Base-by-base conservation (phyloP, 345 rosid genomes). In the Sisymbrium altissimum region DNA sequence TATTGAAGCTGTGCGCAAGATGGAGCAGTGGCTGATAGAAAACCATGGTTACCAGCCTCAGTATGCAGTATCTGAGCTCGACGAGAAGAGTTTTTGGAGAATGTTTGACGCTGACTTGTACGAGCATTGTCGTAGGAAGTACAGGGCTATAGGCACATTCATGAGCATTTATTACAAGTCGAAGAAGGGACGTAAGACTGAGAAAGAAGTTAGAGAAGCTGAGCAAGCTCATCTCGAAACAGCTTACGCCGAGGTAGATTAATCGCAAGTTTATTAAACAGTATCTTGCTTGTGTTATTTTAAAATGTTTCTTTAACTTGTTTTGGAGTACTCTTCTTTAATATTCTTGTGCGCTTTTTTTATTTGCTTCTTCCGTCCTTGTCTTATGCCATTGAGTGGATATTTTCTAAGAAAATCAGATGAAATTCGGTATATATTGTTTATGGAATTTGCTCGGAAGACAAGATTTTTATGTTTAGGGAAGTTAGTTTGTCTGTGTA, bases 131-230 rank as follows among this genome's bases (percentile, higher is more conserved):
- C 83, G 98, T 78, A 87, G 35, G 81, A 93, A 81, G 81, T 93
- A 93, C 19, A 81, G 79, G 59, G 97, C 98, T 0, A 86, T 93
- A 27, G 93, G 98, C 36, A 90, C 91, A 6, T 93, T 93, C 90
- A 93, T 90, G 97, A 87, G 90, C 9, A 85, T 93, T 46, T 93
- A 93, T 77, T 93, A 90, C 90, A 93, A 90, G 83, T 87, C 79
- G 23, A 93, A 93, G 89, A 93, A 90, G 74, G 98, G 98, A 41
- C 84, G 88, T 82, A 93, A 93, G 90, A 90, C 92, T 0, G 98
- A 93, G 86, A 90, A 88, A 77, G 98, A 93, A 81, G 98, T 93
- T 53, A 83, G 80, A 73, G 95, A 93, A 70, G 98, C 98, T 0
- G 96, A 89, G 61, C 88, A 82, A 76, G 92, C 90, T 39, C 88